These are phyloP conservation scores for Pseudofabraea citricarpa DNA, from an alignment of 2,329 filamentous ascomycete genomes.

Conservation along the genomic window DNA sequence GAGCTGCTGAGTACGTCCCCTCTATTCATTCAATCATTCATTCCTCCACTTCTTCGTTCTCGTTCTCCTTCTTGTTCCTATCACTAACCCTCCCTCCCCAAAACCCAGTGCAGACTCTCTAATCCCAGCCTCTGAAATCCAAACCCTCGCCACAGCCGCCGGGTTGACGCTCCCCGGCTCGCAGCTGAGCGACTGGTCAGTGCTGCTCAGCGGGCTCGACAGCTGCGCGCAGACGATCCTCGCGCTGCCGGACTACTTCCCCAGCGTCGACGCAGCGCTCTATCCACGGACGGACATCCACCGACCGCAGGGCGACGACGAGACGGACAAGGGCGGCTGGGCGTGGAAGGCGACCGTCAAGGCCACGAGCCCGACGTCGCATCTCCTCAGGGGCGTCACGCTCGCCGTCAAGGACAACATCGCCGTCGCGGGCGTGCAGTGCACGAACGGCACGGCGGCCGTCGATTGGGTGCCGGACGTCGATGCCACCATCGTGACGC, in stretches of 20 bases:
- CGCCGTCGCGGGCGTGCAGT: slow-evolving; percentile 16
- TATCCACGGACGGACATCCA: slow-evolving; percentile 19
- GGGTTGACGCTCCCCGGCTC: slow-evolving; percentile 11
- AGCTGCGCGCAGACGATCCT: slow-evolving; percentile 19
- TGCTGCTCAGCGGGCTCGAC: slow-evolving; percentile 16
- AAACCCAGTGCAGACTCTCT: slow-evolving; percentile 17
- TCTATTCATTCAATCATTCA: background rate
- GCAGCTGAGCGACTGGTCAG: slow-evolving; percentile 14
- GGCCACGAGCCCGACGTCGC: slow-evolving; percentile 21
- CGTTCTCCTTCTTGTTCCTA: too few relatives aligned
- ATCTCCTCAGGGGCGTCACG: slow-evolving; percentile 12
- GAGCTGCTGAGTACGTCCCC: background rate
- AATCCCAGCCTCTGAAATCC: slow-evolving; percentile 10
- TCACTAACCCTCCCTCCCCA: too few relatives aligned
- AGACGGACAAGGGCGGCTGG: slow-evolving; percentile 19
- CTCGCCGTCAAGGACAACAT: slow-evolving; percentile 22
- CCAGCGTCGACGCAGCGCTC: slow-evolving; percentile 12
- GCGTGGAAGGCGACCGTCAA: slow-evolving; percentile 42
- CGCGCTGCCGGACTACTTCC: slow-evolving; percentile 14
- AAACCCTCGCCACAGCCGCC: slow-evolving; percentile 8
- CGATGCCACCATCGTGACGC: slow-evolving; percentile 18
- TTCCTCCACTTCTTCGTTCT: background rate
- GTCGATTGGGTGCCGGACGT: slow-evolving; percentile 17
- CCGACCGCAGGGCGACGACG: slow-evolving; percentile 9
- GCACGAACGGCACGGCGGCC: slow-evolving; percentile 19